Evolutionary conservation across 202 grass and related monocot genomes (phyloP), one percentile per base, ranked within the genome.

Genomic region (Panicum hallii): DNA sequence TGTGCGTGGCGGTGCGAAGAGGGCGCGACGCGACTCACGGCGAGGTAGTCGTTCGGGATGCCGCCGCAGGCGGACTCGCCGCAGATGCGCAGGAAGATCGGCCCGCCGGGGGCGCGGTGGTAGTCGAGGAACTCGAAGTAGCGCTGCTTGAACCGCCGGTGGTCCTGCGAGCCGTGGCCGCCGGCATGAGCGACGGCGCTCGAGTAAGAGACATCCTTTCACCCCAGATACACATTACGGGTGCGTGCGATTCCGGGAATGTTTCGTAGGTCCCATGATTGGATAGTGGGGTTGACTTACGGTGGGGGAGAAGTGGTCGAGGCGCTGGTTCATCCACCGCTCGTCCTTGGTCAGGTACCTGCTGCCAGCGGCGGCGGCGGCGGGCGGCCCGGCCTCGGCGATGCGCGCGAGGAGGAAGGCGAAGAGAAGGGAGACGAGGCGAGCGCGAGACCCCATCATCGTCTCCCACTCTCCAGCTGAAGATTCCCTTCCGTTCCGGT

Each of bases 231-330:
- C 0, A 0, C 17, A 19, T 49, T 32, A 32, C 32, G 32, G 32
- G 32, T 32, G 32, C 32, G 32, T 2, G 32, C 32, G 32, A 3
- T 32, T 4, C 47, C 13, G 55, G 20, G 55, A 58, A 11, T 58
- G 55, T 58, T 58, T 22, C 52, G 52, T 38, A 38, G 3, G 36
- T 4, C 36, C 36, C 36, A 38, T 4, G 36, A 38, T 4, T 38
- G 44, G 44, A 46, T 8, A 46, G 1, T 3, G 10, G 50, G 48
- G 65, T 62, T 46, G 84, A 80, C 60, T 87, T 17, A 90, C 95
- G 40, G 78, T 90, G 70, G 95, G 93, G 49, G 95, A 94, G 93
- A 95, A 99, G 92, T 99, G 96, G 82, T 99, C 93, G n/a, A 99
- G 91, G 32, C 83, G 89, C 50, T 95, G 93, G 84, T 82, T 77